Conservation (phyloP, 164 flowering plant genomes). For the Vitis rupestris region DNA sequence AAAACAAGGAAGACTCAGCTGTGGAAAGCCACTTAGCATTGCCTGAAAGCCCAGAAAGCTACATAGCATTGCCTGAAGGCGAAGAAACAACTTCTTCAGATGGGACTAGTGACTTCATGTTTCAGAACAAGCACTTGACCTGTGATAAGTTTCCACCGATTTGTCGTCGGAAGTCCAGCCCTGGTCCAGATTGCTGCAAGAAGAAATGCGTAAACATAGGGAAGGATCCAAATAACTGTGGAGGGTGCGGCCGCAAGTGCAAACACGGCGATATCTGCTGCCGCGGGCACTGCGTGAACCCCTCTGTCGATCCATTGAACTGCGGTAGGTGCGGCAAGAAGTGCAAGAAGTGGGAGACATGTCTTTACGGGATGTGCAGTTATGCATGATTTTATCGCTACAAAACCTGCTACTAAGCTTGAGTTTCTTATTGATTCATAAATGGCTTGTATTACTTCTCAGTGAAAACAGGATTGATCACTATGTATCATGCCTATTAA, state of each 20-base stretch:
- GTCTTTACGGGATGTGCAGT: conserved; percentile 23
- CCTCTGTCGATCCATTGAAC: conserved; percentile 8
- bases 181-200: conserved; percentile 18
- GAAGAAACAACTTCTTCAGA: conserved; percentile 5
- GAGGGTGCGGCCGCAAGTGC: conserved; percentile 26
- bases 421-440: no score
- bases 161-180: conserved; percentile 9
- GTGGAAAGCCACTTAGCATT: not conserved
- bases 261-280: conserved; percentile 23
- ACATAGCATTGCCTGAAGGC: not conserved
- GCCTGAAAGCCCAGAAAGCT: not conserved
- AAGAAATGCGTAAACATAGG: conserved; percentile 19
- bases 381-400: conserved; percentile 3
- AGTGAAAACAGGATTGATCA: no score
- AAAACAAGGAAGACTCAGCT: not conserved
- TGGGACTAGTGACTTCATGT: not conserved
- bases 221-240: conserved; percentile 20
- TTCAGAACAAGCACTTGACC: conserved; percentile 18
- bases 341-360: conserved; percentile 12
- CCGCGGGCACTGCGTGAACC: conserved; percentile 23
- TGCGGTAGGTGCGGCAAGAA: conserved; percentile 23
- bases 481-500: no score
- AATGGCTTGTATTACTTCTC: no score
- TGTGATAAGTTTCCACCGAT: conserved; percentile 10
- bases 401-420: no score